phyloP scores from a whole-genome alignment of 1,284 basidiomycete genomes.

The Tylopilus orsonianus region DNA sequence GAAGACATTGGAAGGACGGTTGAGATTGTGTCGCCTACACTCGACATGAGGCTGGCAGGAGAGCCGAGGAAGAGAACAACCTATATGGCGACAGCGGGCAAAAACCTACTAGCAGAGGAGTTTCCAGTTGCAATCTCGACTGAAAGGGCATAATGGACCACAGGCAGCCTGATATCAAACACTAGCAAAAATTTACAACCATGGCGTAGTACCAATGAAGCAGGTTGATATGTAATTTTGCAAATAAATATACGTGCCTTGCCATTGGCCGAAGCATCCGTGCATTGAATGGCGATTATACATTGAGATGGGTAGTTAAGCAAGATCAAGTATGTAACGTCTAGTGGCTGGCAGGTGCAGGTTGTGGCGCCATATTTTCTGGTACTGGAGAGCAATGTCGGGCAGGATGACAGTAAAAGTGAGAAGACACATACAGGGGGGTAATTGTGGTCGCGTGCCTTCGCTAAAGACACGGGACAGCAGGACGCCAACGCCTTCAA shows the following conservation, averaged over 20 bases:
- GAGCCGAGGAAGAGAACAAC: background rate
- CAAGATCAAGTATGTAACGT: constrained; percentile 31
- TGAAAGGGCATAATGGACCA: background rate
- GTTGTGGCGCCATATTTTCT: constrained; percentile 32
- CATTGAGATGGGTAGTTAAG: constrained; percentile 37
- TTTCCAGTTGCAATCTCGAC: constrained; percentile 17
- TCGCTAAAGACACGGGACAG: constrained; percentile 83
- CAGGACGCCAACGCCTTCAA: constrained; percentile 92
- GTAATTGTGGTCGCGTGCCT: constrained; percentile 72
- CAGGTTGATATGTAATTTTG: background rate
- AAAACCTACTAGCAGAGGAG: constrained; percentile 2
- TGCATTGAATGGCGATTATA: constrained; percentile 41
- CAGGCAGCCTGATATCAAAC: constrained; percentile 16
- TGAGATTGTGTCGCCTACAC: constrained; percentile 14
- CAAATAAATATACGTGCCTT: constrained; percentile 22
- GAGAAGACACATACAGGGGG: constrained; percentile 25
- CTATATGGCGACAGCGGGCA: background rate
- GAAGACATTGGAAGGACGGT: constrained; percentile 18
- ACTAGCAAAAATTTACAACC: background rate
- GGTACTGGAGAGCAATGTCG: constrained; percentile 23
- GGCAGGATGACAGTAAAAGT: background rate
- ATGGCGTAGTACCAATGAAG: background rate
- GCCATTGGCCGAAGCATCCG: constrained; percentile 26
- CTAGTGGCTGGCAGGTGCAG: constrained; percentile 28
- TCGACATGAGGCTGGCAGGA: constrained; percentile 11